Evolutionary conservation across 2,329 filamentous ascomycete species (phyloP), one percentile per base, ranked within the genome.

Genomic region (Aspergillus bombycis): DNA sequence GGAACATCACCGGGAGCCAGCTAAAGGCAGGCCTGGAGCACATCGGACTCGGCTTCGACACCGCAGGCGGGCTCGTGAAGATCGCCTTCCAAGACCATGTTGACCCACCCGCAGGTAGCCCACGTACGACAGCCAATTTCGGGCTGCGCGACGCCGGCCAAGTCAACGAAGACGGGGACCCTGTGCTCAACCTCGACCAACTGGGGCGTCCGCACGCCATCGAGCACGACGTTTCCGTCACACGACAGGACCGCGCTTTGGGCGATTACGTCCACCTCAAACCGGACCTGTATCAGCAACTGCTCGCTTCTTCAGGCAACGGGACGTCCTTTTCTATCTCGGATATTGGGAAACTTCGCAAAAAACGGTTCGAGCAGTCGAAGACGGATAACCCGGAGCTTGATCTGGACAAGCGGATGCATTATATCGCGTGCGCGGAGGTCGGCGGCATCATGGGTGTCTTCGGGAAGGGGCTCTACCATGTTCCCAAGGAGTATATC

Each of bases 191-290:
- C 48, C 65, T 68, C 23, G 60, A 68, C 36, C 63, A 66, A 53
- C 55, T 68, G 26, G 65, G 67, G 12, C 63, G 67, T 2, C 61
- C 63, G 8, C 62, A 67, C 32, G 61, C 63, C 38, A 58, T 63
- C 26, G 67, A 68, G 36, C 67, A 68, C 58, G 67, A 68, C 30
- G 60, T 67, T 11, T 68, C 65, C 1, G 23, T 68, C 16, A 67
- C 63, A 3, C 65, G 67, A 2, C 62, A 67, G 34, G 67, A 67
- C 60, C 67, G 67, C 32, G 63, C 52, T 2, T 23, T 67, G n/a
- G 67, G 65, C 36, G 62, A 68, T 48, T 62, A 28, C 45, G 63
- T 64, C 26, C 19, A 53, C 11, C 53, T 62, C 19, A 54, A 67
- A 21, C 30, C 54, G 1, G 59, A 38, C 9, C 59, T 65, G 1